Evolutionary conservation across 2,329 filamentous ascomycete species (phyloP), one percentile per base, ranked within the genome.

Genomic region (Aspergillus pseudonomiae): DNA sequence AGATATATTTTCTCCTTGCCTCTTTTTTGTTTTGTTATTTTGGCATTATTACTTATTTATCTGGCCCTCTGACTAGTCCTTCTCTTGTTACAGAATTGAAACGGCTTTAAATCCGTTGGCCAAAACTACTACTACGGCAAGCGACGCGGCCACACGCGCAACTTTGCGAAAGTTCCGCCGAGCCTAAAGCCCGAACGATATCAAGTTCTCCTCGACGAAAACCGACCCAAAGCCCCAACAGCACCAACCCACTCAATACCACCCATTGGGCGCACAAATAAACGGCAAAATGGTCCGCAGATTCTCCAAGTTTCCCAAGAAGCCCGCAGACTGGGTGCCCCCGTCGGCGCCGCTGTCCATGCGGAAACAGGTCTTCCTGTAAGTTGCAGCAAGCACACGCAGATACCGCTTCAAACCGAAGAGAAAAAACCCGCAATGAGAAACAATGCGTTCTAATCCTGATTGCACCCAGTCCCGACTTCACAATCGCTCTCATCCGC

Each of bases 401-500:
- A 11, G 28, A 43, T 12, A 48, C 14, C 28, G 9, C n/a, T 14
- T n/a, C 9, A 32, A 45, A 30, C 16, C 46, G 16, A 26, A 45
- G 16, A 16, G 16, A 24, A 11, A 21, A 11, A 45, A 21, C 19
- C 28, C 3, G 11, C 12, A 24, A 61, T n/a, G 39, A 41, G 24
- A 39, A 24, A 4, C 6, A 46, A 26, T 32, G 7, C 16, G 7
- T 52, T 21, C 10, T 32, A 52, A 32, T 3, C 28, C 7, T n/a
- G 21, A 48, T 26, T 21, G 6, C 2, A 26, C 12, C n/a, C 74
- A 97, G 94, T 64, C 94, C 94, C 59, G 88, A 90, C 75, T 92
- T 96, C 81, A 87, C 88, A 68, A 83, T 98, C 74, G 89, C 90
- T 65, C 87, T 98, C 73, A 83, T 96, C 71, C 90, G 89, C 70